These are phyloP conservation scores for Pleurozium schreberi DNA, from an alignment of 225 moss, liverwort and hornwort genomes.

Conservation along the genomic window DNA sequence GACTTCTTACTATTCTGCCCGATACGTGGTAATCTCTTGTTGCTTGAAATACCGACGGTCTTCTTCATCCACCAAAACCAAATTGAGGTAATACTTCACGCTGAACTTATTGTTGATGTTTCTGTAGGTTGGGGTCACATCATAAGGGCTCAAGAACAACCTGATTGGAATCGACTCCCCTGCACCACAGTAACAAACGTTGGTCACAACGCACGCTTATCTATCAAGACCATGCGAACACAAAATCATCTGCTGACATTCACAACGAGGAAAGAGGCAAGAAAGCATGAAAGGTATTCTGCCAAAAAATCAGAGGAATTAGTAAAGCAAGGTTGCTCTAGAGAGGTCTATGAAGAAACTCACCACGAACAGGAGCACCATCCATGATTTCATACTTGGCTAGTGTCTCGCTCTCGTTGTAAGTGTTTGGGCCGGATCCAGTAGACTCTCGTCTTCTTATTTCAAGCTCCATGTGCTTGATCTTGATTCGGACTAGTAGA, in stretches of 20 bases:
- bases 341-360: neutral
- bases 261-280: neutral
- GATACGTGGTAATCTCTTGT: slow-evolving; percentile 88
- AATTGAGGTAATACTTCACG: slow-evolving; percentile 97
- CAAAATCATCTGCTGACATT: neutral
- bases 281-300: neutral
- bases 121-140: slow-evolving; percentile 92
- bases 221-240: neutral
- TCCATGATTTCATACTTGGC: slow-evolving; percentile 99
- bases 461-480: slow-evolving; percentile 99
- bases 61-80: slow-evolving; percentile 98
- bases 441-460: slow-evolving; percentile 92
- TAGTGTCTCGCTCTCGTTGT: slow-evolving; percentile 94
- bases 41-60: slow-evolving; percentile 97
- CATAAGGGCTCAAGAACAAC: slow-evolving; percentile 95
- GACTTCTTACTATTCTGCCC: slow-evolving; percentile 42
- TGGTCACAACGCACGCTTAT: neutral
- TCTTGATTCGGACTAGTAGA: slow-evolving; percentile 92
- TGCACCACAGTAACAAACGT: slow-evolving; percentile 10
- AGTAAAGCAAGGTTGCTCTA: neutral
- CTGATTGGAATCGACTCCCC: slow-evolving; percentile 98
- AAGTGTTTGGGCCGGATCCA: slow-evolving; percentile 93
- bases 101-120: slow-evolving; percentile 99
- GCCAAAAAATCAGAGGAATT: neutral
- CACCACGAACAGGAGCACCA: slow-evolving; percentile 95